Base-by-base conservation (phyloP, 148 eudicot species). In the Diospyros kaki region DNA sequence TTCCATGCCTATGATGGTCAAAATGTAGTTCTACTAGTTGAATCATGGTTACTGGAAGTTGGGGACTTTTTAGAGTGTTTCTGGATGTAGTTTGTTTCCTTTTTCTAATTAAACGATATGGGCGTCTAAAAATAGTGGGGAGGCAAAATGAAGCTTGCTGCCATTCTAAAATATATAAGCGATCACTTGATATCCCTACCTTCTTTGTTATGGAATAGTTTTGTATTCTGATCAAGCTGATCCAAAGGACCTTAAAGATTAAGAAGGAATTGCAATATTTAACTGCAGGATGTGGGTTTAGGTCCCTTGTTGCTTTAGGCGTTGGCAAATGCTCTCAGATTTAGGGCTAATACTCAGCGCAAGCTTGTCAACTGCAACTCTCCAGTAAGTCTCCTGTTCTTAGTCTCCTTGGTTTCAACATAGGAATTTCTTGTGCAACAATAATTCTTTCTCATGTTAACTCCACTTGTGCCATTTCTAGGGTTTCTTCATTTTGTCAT, bases 371-470 rank as follows among this genome's bases (percentile, higher is more conserved):
- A 39, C 63, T 70, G 73, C 73, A 54, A 41, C 51, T 10, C 72
- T 70, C 73, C 51, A 41, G 73, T 70, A 70, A 70, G 73, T 70
- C 62, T 55, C 63, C 73, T 70, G 39, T 70, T 70, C 73, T 70
- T 56, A 42, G 63, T 70, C 73, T 70, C 58, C 67, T 77, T 75
- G 72, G 74, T 71, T 79, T 82, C 45, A 69, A 77, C 71, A 65
- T 74, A 82, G 84, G 91, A 74, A 50, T 82, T 59, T 76, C 79
- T 80, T 75, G 46, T 76, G 71, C 64, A 81, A 18, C 76, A 64
- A 64, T 80, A 75, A 77, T 81, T 81, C 82, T 83, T 81, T 81
- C 82, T 83, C 80, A 83, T 77, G 40, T 71, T 81, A 76, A 83
- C 75, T 83, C 81, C 81, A 45, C 78, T 79, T 81, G 74, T 80